A percentile compares a stretch with the other conserved stretches of the same genome.
Conservation (phyloP, 2,329 filamentous ascomycete genomes). For the Xylariaceae sp. region DNA sequence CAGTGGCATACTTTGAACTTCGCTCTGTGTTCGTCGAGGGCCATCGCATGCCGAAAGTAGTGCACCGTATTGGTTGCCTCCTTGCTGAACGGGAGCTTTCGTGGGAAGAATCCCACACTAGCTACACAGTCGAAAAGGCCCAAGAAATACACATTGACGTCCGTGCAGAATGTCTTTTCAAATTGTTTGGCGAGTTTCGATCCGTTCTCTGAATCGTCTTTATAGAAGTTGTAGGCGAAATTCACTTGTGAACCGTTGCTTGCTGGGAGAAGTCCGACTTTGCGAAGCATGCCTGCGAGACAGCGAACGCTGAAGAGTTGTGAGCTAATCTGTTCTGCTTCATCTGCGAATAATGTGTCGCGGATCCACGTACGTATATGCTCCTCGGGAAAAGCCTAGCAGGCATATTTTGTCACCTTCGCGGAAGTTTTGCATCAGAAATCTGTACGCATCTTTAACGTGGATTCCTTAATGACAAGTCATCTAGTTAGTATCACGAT, state of each 20-base stretch:
- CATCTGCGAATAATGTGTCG: not conserved
- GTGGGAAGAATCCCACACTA: constrained; percentile 16
- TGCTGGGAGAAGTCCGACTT: constrained; percentile 12
- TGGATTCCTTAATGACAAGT: constrained; percentile 6
- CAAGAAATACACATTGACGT: constrained; percentile 14
- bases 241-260: constrained; percentile 15
- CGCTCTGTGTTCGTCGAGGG: constrained; percentile 13
- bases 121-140: constrained; percentile 15
- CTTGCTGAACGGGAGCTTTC: constrained; percentile 15
- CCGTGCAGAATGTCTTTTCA: constrained; percentile 16
- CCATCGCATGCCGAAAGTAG: constrained; percentile 15
- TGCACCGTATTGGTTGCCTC: constrained; percentile 10
- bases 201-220: constrained; percentile 13
- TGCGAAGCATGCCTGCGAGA: constrained; percentile 15
- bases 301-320: constrained; percentile 9
- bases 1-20: constrained; percentile 17
- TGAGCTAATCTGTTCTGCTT: not conserved
- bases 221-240: constrained; percentile 17
- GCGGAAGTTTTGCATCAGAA: constrained; percentile 16
- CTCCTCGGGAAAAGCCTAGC: constrained; percentile 14
- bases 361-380: constrained; percentile 10
- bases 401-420: constrained; percentile 17
- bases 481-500: not conserved
- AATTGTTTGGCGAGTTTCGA: constrained; percentile 10
- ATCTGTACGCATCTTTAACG: constrained; percentile 14